These are phyloP conservation scores for Protomyces macrosporus DNA, from an alignment of 1,139 yeast species.

Conservation along the genomic window DNA sequence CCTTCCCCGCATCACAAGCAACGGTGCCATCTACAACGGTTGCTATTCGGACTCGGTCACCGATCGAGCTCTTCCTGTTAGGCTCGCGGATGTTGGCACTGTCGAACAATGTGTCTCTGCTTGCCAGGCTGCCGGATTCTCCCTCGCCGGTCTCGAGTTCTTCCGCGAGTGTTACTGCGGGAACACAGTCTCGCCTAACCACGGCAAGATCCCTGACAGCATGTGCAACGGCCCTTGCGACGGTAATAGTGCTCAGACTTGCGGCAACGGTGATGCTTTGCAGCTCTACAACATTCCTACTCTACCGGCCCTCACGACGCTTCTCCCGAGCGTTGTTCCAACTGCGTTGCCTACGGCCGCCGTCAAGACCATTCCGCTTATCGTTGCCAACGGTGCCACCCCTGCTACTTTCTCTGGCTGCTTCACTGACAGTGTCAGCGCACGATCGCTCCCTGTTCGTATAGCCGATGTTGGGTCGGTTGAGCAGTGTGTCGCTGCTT, in stretches of 20 bases:
- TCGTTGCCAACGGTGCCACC: not conserved
- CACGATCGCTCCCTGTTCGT: constrained; percentile 5
- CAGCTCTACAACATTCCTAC: constrained; percentile 9
- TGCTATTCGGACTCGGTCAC: not conserved
- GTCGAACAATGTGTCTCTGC: not conserved
- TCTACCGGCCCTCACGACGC: not conserved
- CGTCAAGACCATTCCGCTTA: not conserved
- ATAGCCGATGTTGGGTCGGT: constrained; percentile 5
- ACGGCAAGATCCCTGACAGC: not conserved
- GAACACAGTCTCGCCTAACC: not conserved
- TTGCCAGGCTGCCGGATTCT: constrained; percentile 1
- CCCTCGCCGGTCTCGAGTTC: constrained; percentile 3
- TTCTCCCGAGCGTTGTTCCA: not conserved
- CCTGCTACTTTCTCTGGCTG: constrained; percentile 15
- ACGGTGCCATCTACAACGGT: not conserved
- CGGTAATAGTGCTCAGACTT: not conserved
- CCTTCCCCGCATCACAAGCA: not conserved
- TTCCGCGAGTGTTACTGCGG: constrained; percentile 4
- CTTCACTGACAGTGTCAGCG: constrained; percentile 16
- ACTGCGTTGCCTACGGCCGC: not conserved
- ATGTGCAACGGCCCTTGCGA: not conserved
- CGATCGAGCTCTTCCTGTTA: not conserved
- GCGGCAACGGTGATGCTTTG: constrained; percentile 3
- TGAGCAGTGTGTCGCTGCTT: constrained; percentile 12
- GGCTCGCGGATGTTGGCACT: constrained; percentile 1